Conservation (phyloP, 2,329 filamentous ascomycete species). For the Gnomoniopsis sp. region DNA sequence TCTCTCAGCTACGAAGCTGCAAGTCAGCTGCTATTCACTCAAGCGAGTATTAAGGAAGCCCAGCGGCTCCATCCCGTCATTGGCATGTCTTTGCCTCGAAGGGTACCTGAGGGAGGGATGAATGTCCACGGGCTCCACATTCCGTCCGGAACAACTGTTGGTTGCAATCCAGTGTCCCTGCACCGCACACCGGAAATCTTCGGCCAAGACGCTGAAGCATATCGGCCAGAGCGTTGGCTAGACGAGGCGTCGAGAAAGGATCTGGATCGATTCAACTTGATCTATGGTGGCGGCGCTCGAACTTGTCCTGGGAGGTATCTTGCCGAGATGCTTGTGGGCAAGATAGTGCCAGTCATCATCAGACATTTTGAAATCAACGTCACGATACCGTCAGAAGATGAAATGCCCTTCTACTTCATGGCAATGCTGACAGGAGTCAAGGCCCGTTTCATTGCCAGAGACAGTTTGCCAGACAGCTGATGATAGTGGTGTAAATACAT, state of each 20-base stretch:
- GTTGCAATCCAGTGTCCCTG: slow-evolving; percentile 47
- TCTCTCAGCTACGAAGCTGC: slow-evolving; percentile 24
- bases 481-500: neutral
- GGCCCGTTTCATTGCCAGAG: slow-evolving; percentile 34
- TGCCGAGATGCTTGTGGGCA: slow-evolving; percentile 47
- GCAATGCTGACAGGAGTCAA: slow-evolving; percentile 48
- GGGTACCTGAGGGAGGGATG: slow-evolving; percentile 35
- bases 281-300: slow-evolving; percentile 49
- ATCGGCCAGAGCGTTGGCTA: slow-evolving; percentile 47
- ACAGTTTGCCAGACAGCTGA: neutral
- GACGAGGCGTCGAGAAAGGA: slow-evolving; percentile 26
- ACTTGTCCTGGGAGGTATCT: slow-evolving; percentile 49
- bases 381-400: slow-evolving; percentile 33
- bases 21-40: slow-evolving; percentile 30
- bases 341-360: slow-evolving; percentile 39
- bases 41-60: slow-evolving; percentile 47
- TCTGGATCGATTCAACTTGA: slow-evolving; percentile 48
- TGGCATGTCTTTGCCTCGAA: slow-evolving; percentile 48
- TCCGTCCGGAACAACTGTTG: slow-evolving; percentile 44
- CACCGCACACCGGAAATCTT: slow-evolving; percentile 49
- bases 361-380: slow-evolving; percentile 42
- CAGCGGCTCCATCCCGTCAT: slow-evolving; percentile 50
- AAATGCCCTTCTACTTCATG: slow-evolving; percentile 46
- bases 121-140: slow-evolving; percentile 36
- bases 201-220: slow-evolving; percentile 41